A percentile compares a stretch with the other conserved stretches of the same genome.
phyloP scores from a whole-genome alignment of 768 basidiomycete genomes.

The Phylloporus arenicola region DNA sequence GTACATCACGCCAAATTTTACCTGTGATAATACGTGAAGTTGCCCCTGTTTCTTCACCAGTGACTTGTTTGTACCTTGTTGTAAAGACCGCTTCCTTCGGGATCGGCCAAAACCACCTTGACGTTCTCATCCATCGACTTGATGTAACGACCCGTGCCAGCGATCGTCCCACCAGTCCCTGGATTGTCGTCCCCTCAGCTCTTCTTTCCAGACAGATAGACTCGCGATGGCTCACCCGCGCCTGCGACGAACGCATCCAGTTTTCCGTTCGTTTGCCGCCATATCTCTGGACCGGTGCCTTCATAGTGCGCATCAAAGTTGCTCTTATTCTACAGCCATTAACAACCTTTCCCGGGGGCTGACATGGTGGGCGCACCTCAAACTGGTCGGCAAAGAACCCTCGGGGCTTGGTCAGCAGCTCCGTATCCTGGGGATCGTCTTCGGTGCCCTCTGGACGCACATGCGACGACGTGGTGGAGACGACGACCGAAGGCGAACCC shows the following conservation, averaged over 20 bases:
- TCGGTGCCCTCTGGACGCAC: conserved; percentile 31
- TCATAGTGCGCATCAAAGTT: conserved; percentile 87
- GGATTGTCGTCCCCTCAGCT: not conserved
- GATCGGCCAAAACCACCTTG: conserved; percentile 77
- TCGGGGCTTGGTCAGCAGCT: conserved; percentile 49
- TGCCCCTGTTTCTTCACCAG: not conserved
- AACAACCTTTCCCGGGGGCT: not conserved
- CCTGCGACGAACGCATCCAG: conserved; percentile 86
- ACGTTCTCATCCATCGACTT: conserved; percentile 68
- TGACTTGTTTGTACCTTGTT: conserved; percentile 69
- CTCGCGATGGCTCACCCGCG: conserved; percentile 49
- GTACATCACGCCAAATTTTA: conserved; percentile 93
- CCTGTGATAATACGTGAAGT: conserved; percentile 33
- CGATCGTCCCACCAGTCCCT: conserved; percentile 97
- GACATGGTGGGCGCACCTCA: conserved; percentile 42
- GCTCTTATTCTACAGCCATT: conserved; percentile 56
- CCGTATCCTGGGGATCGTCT: conserved; percentile 35
- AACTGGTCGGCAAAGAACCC: conserved; percentile 98
- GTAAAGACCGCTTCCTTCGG: conserved; percentile 90
- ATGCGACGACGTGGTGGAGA: conserved; percentile 45
- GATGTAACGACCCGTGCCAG: conserved; percentile 75
- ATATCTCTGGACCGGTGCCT: conserved; percentile 93
- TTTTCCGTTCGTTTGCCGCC: conserved; percentile 82
- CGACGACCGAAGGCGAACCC: conserved; percentile 45
- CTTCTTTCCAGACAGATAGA: too few relatives aligned